Percentiles rank a stretch among this genome's conserved stretches.
These are phyloP conservation scores for Ceratocystis eucalypticola DNA, from an alignment of 2,329 filamentous ascomycete species.

Conservation along the genomic window DNA sequence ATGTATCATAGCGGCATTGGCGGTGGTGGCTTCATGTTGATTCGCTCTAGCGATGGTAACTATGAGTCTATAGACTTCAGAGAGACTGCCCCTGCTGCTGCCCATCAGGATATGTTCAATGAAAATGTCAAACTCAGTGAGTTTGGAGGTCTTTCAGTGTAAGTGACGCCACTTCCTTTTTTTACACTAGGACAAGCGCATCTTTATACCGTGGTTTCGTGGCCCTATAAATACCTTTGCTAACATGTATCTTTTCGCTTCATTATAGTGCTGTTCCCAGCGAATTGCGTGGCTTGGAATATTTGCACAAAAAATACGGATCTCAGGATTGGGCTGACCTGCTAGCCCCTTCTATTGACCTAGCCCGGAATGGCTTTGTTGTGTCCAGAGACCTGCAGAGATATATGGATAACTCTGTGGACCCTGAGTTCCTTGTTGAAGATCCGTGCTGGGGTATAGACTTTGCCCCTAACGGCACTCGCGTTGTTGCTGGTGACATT, in stretches of 20 bases:
- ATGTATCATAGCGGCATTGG: slow-evolving; percentile 61
- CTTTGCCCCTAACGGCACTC: slow-evolving; percentile 63
- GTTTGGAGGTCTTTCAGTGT: slow-evolving; percentile 56
- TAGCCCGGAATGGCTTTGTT: slow-evolving; percentile 59
- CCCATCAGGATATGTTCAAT: slow-evolving; percentile 68
- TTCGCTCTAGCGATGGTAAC: slow-evolving; percentile 48
- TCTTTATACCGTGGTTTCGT: too few relatives aligned
- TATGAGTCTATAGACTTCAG: slow-evolving; percentile 79
- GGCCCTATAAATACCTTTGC: not conserved
- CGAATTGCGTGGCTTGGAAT: slow-evolving; percentile 58
- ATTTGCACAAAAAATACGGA: slow-evolving; percentile 53
- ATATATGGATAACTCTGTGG: slow-evolving; percentile 46
- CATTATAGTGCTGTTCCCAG: slow-evolving; percentile 48
- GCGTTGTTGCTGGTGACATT: slow-evolving; percentile 53
- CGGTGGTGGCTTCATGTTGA: slow-evolving; percentile 66
- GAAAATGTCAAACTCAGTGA: slow-evolving; percentile 51
- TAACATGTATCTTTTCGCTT: not conserved
- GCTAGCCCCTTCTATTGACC: slow-evolving; percentile 54
- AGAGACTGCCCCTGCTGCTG: slow-evolving; percentile 68
- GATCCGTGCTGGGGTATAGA: slow-evolving; percentile 69
- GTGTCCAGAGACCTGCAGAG: slow-evolving; percentile 57
- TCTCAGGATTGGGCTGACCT: slow-evolving; percentile 50
- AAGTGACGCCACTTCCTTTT: slow-evolving; percentile 31
- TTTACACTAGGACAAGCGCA: too few relatives aligned
- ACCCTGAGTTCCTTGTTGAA: slow-evolving; percentile 50